Base-by-base conservation (phyloP, 352 stramenopile species). In the Detonula confervacea region DNA sequence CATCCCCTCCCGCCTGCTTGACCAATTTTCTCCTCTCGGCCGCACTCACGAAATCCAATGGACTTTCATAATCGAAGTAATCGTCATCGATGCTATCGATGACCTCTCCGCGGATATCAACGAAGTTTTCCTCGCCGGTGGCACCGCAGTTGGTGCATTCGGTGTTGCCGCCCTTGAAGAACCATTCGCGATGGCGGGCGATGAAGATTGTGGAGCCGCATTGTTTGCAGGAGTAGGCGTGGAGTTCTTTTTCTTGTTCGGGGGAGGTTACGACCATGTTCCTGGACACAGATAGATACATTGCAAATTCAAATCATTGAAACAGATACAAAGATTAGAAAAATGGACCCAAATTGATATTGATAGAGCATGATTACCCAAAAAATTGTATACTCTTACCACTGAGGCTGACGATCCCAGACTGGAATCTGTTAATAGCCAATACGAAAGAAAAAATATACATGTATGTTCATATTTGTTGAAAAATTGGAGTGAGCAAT, bases 171-270 rank as follows among this genome's bases (percentile, higher is more conserved):
- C 87, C 87, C 67, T 92, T 69, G 73, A 91, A 91, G 67, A 92
- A 92, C 73, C 88, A 92, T 80, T 93, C 83, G 46, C 87, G 65
- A 55, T 81, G 77, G 24, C 84, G 83, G 1, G 87, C 87, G 77
- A 93, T 91, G 61, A 93, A 93, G 24, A 93, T 80, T 5, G 83
- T 93, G 0, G 85, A 77, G 51, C 68, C 83, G 73, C 87, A 93
- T 29, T 71, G 80, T 62, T 89, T 90, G 52, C 87, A 93, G 30
- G 80, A 87, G 56, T 84, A 91, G 16, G 87, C 87, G 49, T 90
- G 82, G 18, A 93, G 73, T 80, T 90, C 75, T 59, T 93, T 90
- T 78, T 93, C 87, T 81, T 93, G 84, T 78, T 93, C 87, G 35
- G 87, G 84, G 35, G 72, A 87, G 24, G 87, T 92, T 25, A 92